Evolutionary conservation across 2,329 filamentous ascomycete genomes (phyloP).

Genomic region (Fusarium palustre): DNA sequence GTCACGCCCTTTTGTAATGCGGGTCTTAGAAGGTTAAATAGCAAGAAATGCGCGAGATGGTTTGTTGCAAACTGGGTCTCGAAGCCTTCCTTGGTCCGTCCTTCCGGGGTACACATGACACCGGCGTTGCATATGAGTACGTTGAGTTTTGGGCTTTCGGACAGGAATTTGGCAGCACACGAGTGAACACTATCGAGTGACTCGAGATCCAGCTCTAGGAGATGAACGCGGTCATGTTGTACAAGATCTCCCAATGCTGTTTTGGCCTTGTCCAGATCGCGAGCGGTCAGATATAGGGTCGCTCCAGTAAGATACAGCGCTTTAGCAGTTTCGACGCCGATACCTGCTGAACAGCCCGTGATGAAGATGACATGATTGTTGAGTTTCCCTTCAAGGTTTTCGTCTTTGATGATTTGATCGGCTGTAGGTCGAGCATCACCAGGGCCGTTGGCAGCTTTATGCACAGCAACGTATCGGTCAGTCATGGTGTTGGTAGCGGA

Average conservation of each 20-base stretch:
- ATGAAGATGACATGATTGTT: rapidly evolving
- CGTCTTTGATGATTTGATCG: slow-evolving; percentile 6
- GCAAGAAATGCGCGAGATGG: not conserved
- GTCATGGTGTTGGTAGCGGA: not conserved
- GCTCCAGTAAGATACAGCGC: slow-evolving; percentile 1
- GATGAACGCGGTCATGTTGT: not conserved
- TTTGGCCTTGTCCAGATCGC: slow-evolving; percentile 3
- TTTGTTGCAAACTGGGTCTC: slow-evolving; percentile 18
- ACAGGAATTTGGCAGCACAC: not conserved
- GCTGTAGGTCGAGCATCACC: slow-evolving; percentile 7
- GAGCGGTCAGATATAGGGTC: slow-evolving; percentile 4
- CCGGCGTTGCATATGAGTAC: slow-evolving; percentile 14
- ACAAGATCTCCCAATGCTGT: not conserved
- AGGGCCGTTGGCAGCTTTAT: not conserved
- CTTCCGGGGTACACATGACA: slow-evolving; percentile 8
- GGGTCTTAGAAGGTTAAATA: not conserved
- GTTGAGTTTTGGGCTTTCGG: not conserved
- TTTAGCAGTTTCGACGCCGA: slow-evolving; percentile 1
- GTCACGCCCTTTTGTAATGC: not conserved
- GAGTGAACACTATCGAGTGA: not conserved
- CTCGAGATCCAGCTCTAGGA: not conserved
- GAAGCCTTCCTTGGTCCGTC: not conserved
- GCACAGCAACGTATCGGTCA: slow-evolving; percentile 13
- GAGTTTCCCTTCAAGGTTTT: not conserved
- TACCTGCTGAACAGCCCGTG: not conserved